These are phyloP conservation scores for Chondrus crispus DNA, from an alignment of 23 red algal species.

Conservation along the genomic window DNA sequence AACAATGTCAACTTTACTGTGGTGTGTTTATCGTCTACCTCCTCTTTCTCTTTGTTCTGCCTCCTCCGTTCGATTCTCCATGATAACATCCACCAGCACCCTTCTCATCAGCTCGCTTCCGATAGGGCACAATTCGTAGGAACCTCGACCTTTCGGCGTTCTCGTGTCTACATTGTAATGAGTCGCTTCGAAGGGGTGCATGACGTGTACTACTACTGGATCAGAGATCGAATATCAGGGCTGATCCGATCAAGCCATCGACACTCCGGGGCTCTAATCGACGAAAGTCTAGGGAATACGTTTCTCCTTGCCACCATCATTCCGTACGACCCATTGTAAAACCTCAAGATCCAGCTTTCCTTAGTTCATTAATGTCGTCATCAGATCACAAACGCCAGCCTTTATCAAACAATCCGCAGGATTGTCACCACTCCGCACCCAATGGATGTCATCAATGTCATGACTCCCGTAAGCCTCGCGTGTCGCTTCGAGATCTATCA, in stretches of 20 bases:
- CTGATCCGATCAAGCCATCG: background rate
- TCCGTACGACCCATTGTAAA: constrained; percentile 14
- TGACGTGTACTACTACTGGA: too few species aligned
- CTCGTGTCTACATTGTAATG: too few species aligned
- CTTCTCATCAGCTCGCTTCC: too few species aligned
- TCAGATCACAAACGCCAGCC: background rate
- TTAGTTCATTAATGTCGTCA: constrained; percentile 2
- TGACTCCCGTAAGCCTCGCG: constrained; percentile 8
- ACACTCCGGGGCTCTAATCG: background rate
- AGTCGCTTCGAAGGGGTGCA: too few species aligned
- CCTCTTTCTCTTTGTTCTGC: too few species aligned
- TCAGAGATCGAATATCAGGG: background rate
- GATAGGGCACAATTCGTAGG: too few species aligned
- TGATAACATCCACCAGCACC: too few species aligned
- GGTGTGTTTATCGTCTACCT: too few species aligned
- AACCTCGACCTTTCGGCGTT: too few species aligned
- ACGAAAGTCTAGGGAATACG: background rate
- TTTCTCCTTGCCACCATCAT: background rate
- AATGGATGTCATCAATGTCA: constrained; percentile 40
- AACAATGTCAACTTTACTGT: too few species aligned
- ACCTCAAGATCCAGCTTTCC: constrained; percentile 10
- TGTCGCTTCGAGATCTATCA: constrained; percentile 37
- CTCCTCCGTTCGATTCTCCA: too few species aligned
- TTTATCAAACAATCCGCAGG: constrained; percentile 18
- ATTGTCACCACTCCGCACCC: background rate